Evolutionary conservation across 2,329 filamentous ascomycete species (phyloP), one percentile per base, ranked within the genome.

Genomic region (Fusarium sp.): DNA sequence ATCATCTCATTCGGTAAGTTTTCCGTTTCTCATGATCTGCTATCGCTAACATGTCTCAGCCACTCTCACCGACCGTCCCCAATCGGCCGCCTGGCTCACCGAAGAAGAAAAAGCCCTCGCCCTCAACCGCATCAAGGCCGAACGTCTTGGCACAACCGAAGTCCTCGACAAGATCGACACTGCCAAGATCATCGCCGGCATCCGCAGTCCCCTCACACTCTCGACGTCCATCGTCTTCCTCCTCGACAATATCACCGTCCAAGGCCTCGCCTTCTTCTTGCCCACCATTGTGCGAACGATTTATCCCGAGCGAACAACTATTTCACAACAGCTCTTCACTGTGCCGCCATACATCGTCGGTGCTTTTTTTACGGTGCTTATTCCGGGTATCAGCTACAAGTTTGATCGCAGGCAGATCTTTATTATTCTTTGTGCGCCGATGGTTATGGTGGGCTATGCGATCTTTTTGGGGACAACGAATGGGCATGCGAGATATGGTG

Each of bases 271-370:
- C 6, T 93, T 93, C 85, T 94, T 94, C 82, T 83, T 88, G 0
- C 92, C 92, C 0, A 94, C 91, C 0, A 93, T 94, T 70, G 90
- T 94, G 47, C 82, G 83, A 48, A 92, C 88, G 11, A 93, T 94
- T 74, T 94, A 93, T 76, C 89, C 90, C 0, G 77, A 86, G 4
- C 83, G 84, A 34, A 73, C 74, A 3, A 86, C 89, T 4, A 84
- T 94, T 20, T 87, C 86, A 3, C 89, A 93, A 78, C 92, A 94
- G 80, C 87, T 94, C 1, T 89, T 89, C 71, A 93, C 91, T 0
- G 92, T 93, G 0, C 92, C 92, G 0, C 92, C 92, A 0, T 94
- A 94, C 76, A 81, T 91, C 1, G 89, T 93, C 0, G 92, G 92
- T 1, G 91, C 87, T 1, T 89, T 93, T 79, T 92, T 93, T 80